Evolutionary conservation across 176 grass and related monocot species (phyloP), one percentile per base, ranked within the genome.

Genomic region (Neostapfia colusana): DNA sequence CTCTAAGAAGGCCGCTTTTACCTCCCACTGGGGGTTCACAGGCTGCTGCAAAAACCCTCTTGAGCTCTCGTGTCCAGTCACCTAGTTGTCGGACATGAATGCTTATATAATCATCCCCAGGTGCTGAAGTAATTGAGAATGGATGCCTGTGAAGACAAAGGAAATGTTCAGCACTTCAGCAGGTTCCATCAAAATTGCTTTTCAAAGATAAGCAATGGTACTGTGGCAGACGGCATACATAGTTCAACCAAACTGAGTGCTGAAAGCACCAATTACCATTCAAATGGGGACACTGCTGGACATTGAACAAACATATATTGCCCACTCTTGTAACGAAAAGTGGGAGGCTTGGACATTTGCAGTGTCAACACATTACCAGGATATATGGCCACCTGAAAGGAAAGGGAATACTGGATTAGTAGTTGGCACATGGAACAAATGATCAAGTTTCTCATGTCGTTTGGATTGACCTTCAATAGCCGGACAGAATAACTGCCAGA

Each of bases 221-320:
- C 15, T 28, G 12, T 34, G 26, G 27, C 18, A 78, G 64, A 44
- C 13, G 41, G 5, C 17, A 40, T 37, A 70, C 23, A 67, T 23
- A 39, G 44, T 67, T 73, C 34, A 42, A 77, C 21, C 64, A 68
- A 42, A 40, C 50, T 75, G 13, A 56, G 46, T 27, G 26, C 18
- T 20, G 20, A 12, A 64, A 49, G 45, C 17, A 64, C 45, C 28
- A 46, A 77, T 73, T 95, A 99, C 96, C 96, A 99, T 72, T 99
- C 96, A 82, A 99, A 99, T 35, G 92, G 87, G 6, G 96, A 99
- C 34, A 99, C 92, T 58, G 87, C 89, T 68, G 96, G 96, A 76
- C 96, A 99, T 54, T 99, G 89, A 77, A 99, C 92, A 87, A 99
- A 99, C 96, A 99, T 99, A 83, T 99, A 99, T 77, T 99, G 92